Evolutionary conservation across 305 asterid species (phyloP), one percentile per base, ranked within the genome.

Genomic region (Withania somnifera): DNA sequence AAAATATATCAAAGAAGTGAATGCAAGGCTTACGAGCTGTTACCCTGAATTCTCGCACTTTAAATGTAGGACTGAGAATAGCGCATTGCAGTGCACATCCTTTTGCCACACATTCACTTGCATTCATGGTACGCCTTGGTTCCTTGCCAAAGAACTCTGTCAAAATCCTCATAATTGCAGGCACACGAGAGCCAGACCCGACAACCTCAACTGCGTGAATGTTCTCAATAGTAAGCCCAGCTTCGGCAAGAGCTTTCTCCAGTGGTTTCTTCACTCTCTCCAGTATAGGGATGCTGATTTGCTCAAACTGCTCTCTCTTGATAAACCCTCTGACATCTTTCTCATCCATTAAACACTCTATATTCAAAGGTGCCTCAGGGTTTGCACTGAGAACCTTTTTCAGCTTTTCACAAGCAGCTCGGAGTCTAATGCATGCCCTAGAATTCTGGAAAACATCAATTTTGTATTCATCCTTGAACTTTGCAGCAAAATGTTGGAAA

Each of bases 151-250:
- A 94, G 86, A 92, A 94, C 84, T 94, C 97, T 0, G 95, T 87
- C 90, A 96, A 87, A 20, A 94, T 96, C 90, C 87, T 93, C 26
- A 93, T 85, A 51, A 94, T 75, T 22, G 99, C 95, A 34, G 99
- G 99, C 20, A 96, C 98, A 60, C 99, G 91, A 85, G 99, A 96
- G 30, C 98, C 91, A 34, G 99, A 96, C 82, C 99, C 99, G 81
- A 96, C 89, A 78, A 96, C 92, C 83, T 96, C 99, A 63, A 96
- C 98, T 0, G 97, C 82, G 81, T 94, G 97, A 77, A 96, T 91
- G 77, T 85, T 78, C 79, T 93, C 94, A 36, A 78, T 34, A 15
- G 89, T 75, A 82, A 94, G 88, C 78, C 94, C 97, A 82, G 98
- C 95, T 47, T 93, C 98, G 0, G 89, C 84, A 60, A 96, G 92